These are phyloP conservation scores for Plasmopara muralis DNA, from an alignment of 352 stramenopile genomes.

Conservation along the genomic window DNA sequence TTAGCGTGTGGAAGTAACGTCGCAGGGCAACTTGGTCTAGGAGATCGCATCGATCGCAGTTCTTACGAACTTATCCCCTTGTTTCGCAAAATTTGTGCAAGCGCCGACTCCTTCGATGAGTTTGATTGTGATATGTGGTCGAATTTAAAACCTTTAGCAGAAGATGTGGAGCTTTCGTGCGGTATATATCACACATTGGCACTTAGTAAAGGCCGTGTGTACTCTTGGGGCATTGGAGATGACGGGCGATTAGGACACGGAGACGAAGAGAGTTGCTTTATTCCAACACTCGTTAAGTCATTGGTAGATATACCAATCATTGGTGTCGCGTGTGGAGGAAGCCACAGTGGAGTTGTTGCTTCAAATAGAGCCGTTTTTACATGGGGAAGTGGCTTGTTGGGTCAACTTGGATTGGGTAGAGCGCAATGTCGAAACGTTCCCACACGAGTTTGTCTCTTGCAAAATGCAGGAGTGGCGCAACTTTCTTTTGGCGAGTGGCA, in stretches of 20 bases:
- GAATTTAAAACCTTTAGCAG: slow-evolving; percentile 4
- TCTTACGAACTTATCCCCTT: too few relatives aligned
- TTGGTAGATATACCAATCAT: neutral
- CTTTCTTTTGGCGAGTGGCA: slow-evolving; percentile 66
- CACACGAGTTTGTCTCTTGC: too few relatives aligned
- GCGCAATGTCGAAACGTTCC: too few relatives aligned
- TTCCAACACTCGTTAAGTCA: slow-evolving; percentile 31
- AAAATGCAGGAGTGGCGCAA: too few relatives aligned
- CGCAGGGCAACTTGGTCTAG: slow-evolving; percentile 51
- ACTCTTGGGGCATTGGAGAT: slow-evolving; percentile 60
- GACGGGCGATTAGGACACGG: slow-evolving; percentile 28
- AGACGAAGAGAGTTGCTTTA: slow-evolving; percentile 33
- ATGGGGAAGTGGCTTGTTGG: too few relatives aligned
- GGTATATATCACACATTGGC: slow-evolving; percentile 59
- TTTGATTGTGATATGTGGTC: neutral
- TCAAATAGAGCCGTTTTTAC: too few relatives aligned
- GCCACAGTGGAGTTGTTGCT: too few relatives aligned
- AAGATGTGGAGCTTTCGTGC: slow-evolving; percentile 40
- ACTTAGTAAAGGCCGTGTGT: slow-evolving; percentile 26
- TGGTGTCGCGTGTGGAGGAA: too few relatives aligned
- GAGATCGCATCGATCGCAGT: slow-evolving; percentile 15
- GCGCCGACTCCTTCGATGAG: too few relatives aligned
- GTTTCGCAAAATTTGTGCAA: too few relatives aligned
- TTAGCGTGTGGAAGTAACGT: slow-evolving; percentile 59
- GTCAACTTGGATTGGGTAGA: too few relatives aligned